Evolutionary conservation across 139 green algal genomes (phyloP).

Genomic region (Chlorella sorokiniana): DNA sequence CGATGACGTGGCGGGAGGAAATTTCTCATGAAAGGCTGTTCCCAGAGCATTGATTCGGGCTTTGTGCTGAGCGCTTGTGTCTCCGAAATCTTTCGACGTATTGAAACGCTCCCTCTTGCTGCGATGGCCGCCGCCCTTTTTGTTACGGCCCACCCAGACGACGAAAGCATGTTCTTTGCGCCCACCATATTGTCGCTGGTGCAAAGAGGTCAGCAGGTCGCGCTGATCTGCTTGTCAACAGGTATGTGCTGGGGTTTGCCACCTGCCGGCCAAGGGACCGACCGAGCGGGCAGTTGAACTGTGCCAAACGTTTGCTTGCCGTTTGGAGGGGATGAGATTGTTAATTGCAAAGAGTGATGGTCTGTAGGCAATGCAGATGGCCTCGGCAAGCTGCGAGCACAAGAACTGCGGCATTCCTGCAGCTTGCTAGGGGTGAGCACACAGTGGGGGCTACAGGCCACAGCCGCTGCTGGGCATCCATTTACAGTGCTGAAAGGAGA

Average conservation of each 20-base stretch:
- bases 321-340: background rate
- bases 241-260: conserved; percentile 38
- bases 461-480: background rate
- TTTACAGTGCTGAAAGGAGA: background rate
- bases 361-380: conserved; percentile 44
- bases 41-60: too few species aligned
- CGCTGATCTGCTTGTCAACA: conserved; percentile 62
- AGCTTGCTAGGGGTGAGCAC: conserved; percentile 24
- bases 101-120: conserved; percentile 28
- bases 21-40: too few species aligned
- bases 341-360: background rate
- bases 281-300: too few species aligned
- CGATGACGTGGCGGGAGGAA: too few species aligned
- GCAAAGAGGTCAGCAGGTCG: conserved; percentile 5
- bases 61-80: too few species aligned
- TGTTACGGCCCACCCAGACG: conserved; percentile 67
- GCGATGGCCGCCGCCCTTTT: background rate
- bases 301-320: too few species aligned
- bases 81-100: background rate
- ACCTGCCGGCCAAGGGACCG: too few species aligned
- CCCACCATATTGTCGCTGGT: conserved; percentile 46
- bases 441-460: background rate
- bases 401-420: conserved; percentile 38
- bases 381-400: conserved; percentile 12
- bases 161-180: conserved; percentile 74